Evolutionary conservation across 495 filamentous ascomycete genomes (phyloP).

Genomic region (Immersiella caudata): DNA sequence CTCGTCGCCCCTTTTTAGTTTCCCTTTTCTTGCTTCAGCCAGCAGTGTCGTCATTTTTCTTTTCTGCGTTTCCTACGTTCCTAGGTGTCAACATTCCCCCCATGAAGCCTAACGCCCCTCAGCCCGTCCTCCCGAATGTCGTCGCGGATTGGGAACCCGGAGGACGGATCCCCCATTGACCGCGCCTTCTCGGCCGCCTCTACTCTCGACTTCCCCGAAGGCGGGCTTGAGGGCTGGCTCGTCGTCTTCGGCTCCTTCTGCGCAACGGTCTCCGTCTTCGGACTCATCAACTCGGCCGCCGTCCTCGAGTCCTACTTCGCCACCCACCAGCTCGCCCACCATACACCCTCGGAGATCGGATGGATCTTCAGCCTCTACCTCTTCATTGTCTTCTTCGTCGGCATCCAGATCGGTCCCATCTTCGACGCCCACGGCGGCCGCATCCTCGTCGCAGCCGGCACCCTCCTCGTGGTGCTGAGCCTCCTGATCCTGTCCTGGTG

Average conservation of each 20-base stretch:
- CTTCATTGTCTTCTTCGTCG: constrained; percentile 65
- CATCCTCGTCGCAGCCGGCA: constrained; percentile 55
- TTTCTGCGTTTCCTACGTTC: too few species aligned
- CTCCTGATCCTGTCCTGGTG: constrained; percentile 58
- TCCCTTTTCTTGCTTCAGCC: too few species aligned
- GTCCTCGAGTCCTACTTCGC: constrained; percentile 66
- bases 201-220: constrained; percentile 58
- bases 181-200: constrained; percentile 22
- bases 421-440: constrained; percentile 66
- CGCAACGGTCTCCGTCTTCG: constrained; percentile 65
- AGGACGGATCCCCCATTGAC: constrained; percentile 7
- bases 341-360: constrained; percentile 60
- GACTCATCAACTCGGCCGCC: constrained; percentile 64
- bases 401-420: constrained; percentile 67
- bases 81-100: too few species aligned
- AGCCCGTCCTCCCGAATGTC: too few species aligned
- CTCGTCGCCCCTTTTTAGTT: too few species aligned
- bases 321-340: constrained; percentile 58
- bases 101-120: too few species aligned
- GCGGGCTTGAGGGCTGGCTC: constrained; percentile 61
- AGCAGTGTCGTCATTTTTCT: too few species aligned
- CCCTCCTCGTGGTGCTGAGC: constrained; percentile 50
- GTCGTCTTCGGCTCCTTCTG: constrained; percentile 64
- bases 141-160: too few species aligned
- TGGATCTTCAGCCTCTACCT: constrained; percentile 67